These are phyloP conservation scores for Oryza punctata DNA, from an alignment of 176 grass and related monocot genomes.

Conservation along the genomic window DNA sequence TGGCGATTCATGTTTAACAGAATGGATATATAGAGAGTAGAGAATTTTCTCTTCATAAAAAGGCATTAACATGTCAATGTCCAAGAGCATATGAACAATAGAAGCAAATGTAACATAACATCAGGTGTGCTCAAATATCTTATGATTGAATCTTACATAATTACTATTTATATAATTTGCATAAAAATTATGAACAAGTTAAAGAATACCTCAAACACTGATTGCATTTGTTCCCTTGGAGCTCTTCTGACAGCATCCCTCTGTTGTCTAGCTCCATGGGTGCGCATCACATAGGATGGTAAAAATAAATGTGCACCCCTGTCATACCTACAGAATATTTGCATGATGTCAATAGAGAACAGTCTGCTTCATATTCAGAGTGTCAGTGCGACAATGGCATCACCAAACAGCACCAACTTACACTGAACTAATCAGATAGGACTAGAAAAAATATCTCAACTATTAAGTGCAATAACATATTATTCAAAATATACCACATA, in stretches of 20 bases:
- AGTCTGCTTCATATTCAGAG: background rate
- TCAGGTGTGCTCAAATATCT: background rate
- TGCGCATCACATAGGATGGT: slow-evolving; percentile 90
- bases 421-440: slow-evolving; percentile 15
- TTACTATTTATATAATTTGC: slow-evolving; percentile 25
- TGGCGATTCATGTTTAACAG: too few species aligned
- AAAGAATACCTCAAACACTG: slow-evolving; percentile 68
- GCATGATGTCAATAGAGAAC: slow-evolving; percentile 8
- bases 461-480: background rate
- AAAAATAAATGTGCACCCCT: slow-evolving; percentile 93
- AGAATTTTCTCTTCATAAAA: background rate
- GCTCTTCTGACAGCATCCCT: slow-evolving; percentile 72
- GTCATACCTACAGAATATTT: slow-evolving; percentile 68
- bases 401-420: slow-evolving; percentile 10
- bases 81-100: slow-evolving; percentile 21
- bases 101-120: background rate
- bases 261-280: slow-evolving; percentile 85
- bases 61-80: slow-evolving; percentile 16
- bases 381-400: background rate
- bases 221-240: slow-evolving; percentile 74
- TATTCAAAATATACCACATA: background rate
- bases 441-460: background rate
- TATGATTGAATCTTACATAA: slow-evolving; percentile 4
- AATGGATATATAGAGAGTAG: too few species aligned
- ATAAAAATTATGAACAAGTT: background rate